A percentile compares a stretch with the other conserved stretches of the same genome.
Conservation (phyloP, 306 rosid genomes). For the Spatholobus suberectus region DNA sequence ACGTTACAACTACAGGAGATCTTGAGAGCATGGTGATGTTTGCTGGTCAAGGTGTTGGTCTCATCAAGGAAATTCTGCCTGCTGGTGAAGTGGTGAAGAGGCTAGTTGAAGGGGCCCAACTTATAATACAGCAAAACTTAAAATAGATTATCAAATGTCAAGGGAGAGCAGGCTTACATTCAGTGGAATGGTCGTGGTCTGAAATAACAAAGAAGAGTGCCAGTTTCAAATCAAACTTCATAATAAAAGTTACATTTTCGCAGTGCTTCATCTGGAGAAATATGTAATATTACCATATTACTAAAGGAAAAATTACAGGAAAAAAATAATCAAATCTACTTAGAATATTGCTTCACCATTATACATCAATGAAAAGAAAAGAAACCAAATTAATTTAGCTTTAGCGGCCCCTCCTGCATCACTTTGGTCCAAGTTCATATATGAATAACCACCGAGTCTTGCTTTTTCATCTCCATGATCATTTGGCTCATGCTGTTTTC, state of each 20-base stretch:
- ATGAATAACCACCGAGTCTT: neutral
- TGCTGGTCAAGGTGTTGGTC: constrained; percentile 84
- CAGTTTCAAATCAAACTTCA: neutral
- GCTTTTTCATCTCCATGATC: neutral
- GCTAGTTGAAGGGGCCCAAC: constrained; percentile 80
- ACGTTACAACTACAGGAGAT: constrained; percentile 64
- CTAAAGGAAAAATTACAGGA: neutral
- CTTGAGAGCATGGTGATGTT: constrained; percentile 88
- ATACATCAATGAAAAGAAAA: neutral
- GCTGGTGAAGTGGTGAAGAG: constrained; percentile 73
- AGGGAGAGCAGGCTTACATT: neutral
- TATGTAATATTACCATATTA: neutral
- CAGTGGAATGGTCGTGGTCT: neutral
- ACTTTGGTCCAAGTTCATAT: neutral
- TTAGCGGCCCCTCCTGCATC: neutral
- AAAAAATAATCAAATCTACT: neutral
- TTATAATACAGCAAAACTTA: constrained; percentile 51
- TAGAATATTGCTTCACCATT: neutral
- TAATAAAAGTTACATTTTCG: neutral
- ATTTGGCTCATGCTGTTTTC: neutral
- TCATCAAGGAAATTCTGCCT: constrained; percentile 68
- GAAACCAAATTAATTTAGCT: neutral
- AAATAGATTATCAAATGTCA: constrained; percentile 31
- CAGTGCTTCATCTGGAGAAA: neutral
- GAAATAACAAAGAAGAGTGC: neutral